These are phyloP conservation scores for Massariosphaeria phaeospora DNA, from an alignment of 495 filamentous ascomycete species.

Conservation along the genomic window DNA sequence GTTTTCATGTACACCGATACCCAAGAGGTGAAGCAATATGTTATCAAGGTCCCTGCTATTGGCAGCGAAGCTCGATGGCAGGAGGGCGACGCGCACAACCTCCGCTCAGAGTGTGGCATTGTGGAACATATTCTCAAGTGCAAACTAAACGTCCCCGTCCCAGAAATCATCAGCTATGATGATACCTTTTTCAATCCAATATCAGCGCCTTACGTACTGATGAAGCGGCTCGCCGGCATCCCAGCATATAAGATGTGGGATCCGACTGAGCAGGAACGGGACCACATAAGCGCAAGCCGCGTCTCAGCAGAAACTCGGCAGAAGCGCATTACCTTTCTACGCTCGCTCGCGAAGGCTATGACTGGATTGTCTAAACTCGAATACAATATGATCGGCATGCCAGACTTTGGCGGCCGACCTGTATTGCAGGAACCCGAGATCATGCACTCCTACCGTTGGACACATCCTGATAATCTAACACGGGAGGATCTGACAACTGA, in stretches of 20 bases:
- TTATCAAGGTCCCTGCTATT: no score
- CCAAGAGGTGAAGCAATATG: no score
- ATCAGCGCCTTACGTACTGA: constrained; percentile 35
- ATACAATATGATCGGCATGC: constrained; percentile 27
- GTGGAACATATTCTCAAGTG: no score
- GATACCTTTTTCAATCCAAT: constrained; percentile 22
- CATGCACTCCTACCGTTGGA: constrained; percentile 31
- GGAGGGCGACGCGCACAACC: no score
- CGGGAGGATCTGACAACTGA: no score
- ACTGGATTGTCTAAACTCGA: constrained; percentile 35
- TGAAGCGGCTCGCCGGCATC: constrained; percentile 34
- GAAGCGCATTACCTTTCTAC: constrained; percentile 6
- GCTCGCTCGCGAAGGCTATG: constrained; percentile 38
- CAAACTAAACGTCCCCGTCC: constrained; percentile 41
- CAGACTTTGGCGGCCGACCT: constrained; percentile 13
- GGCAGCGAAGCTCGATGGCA: no score
- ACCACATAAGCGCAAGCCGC: neutral
- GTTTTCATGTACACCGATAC: no score
- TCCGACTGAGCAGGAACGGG: constrained; percentile 14
- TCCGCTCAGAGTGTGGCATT: no score
- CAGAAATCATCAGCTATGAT: constrained; percentile 31
- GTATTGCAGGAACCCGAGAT: constrained; percentile 15
- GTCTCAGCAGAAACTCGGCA: neutral
- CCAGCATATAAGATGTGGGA: constrained; percentile 35
- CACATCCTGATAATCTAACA: no score